These are phyloP conservation scores for Arthrobotrys megalospora DNA, from an alignment of 2,329 filamentous ascomycete genomes.

Conservation along the genomic window DNA sequence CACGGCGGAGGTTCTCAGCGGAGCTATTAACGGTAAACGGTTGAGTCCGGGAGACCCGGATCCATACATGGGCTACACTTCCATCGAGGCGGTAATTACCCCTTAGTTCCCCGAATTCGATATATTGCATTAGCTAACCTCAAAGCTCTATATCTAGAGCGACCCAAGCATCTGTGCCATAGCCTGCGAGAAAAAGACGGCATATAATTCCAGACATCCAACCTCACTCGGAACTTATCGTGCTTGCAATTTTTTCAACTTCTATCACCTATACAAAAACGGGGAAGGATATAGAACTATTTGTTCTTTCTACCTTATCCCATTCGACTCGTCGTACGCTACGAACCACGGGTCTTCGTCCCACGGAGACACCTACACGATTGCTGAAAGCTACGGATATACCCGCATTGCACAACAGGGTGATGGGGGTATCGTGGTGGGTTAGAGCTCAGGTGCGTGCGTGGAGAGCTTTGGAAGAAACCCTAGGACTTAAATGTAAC, in stretches of 20 bases:
- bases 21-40: slow-evolving; percentile 31
- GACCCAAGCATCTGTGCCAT: slow-evolving; percentile 27
- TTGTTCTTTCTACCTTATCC: slow-evolving; percentile 49
- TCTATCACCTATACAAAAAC: slow-evolving; percentile 45
- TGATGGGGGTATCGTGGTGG: slow-evolving; percentile 11
- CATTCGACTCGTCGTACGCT: slow-evolving; percentile 23
- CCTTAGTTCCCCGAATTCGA: neutral
- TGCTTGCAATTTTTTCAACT: slow-evolving; percentile 51
- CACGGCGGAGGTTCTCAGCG: slow-evolving; percentile 17
- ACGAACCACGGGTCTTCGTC: slow-evolving; percentile 37
- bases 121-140: neutral
- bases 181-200: slow-evolving; percentile 35
- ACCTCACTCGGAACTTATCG: slow-evolving; percentile 9
- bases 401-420: slow-evolving; percentile 15
- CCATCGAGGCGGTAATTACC: slow-evolving; percentile 17
- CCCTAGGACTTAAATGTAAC: neutral
- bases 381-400: slow-evolving; percentile 38
- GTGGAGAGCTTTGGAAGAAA: neutral
- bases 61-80: slow-evolving; percentile 37
- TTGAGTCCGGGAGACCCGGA: slow-evolving; percentile 26
- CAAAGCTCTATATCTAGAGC: neutral
- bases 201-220: slow-evolving; percentile 31
- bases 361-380: slow-evolving; percentile 65
- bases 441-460: neutral
- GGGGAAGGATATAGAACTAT: slow-evolving; percentile 29